phyloP scores from a whole-genome alignment of 306 rosid genomes.

The Abrus precatorius region DNA sequence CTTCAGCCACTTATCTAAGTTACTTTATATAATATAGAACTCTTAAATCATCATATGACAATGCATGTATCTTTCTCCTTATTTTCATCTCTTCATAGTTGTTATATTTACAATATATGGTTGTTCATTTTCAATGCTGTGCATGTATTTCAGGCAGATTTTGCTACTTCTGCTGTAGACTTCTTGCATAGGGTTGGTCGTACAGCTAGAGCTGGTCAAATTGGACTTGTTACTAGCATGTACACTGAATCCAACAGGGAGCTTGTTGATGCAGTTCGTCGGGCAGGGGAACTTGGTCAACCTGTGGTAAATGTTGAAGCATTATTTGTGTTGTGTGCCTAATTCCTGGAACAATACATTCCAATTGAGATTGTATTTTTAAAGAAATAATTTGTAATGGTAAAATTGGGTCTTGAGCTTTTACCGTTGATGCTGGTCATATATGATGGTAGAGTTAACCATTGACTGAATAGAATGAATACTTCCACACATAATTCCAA shows the following conservation, averaged over 20 bases:
- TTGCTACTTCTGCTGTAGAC: constrained; percentile 95
- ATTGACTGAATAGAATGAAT: constrained; percentile 24
- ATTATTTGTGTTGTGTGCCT: constrained; percentile 25
- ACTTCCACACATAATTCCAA: background rate
- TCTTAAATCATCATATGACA: constrained; percentile 1
- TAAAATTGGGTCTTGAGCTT: constrained; percentile 1
- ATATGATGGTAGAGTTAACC: background rate
- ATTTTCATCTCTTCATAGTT: background rate
- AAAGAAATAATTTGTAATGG: background rate
- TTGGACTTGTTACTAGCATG: constrained; percentile 83
- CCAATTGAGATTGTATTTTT: background rate
- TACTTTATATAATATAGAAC: constrained; percentile 11
- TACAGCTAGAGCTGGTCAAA: constrained; percentile 95
- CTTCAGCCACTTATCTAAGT: background rate
- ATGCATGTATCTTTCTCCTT: constrained; percentile 22
- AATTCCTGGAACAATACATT: background rate
- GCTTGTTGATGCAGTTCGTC: constrained; percentile 82
- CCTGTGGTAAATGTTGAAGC: constrained; percentile 73
- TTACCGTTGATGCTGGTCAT: constrained; percentile 31
- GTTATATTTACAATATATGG: constrained; percentile 8
- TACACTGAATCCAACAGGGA: constrained; percentile 85
- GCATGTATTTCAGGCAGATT: constrained; percentile 79
- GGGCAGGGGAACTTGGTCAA: constrained; percentile 74
- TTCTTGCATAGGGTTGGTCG: constrained; percentile 92
- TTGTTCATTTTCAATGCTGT: constrained; percentile 43